These are phyloP conservation scores for Hypoxylon sp. DNA, from an alignment of 2,329 filamentous ascomycete genomes.

Conservation along the genomic window DNA sequence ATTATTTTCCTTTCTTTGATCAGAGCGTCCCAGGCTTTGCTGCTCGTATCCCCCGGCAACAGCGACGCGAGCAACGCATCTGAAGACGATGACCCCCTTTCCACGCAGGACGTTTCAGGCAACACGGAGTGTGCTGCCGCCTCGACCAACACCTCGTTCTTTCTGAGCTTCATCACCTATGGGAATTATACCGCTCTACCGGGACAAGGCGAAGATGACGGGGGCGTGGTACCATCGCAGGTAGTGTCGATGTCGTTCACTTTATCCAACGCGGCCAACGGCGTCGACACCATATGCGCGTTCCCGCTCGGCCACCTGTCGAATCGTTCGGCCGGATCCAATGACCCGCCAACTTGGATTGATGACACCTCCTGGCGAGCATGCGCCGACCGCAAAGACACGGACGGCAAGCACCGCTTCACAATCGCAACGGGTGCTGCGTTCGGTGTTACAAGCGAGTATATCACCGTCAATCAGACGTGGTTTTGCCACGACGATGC, in stretches of 20 bases:
- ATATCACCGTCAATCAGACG: conserved; percentile 44
- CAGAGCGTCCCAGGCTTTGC: not conserved
- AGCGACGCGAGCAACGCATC: not conserved
- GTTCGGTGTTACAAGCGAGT: conserved; percentile 30
- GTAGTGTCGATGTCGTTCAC: conserved; percentile 45
- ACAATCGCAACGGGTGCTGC: conserved; percentile 45
- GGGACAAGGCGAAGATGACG: conserved; percentile 33
- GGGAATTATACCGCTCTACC: conserved; percentile 45
- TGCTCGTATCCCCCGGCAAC: not conserved
- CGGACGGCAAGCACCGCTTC: conserved; percentile 45
- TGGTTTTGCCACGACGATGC: conserved; percentile 47
- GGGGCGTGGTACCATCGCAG: conserved; percentile 26
- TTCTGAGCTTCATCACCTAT: conserved; percentile 37
- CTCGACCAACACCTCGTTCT: conserved; percentile 15
- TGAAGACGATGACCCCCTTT: not conserved
- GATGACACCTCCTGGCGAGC: conserved; percentile 43
- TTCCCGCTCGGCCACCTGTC: conserved; percentile 41
- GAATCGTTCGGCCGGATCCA: conserved; percentile 3
- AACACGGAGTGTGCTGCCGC: conserved; percentile 30
- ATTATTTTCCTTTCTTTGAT: conserved; percentile 7
- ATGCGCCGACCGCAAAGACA: conserved; percentile 46
- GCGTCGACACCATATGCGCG: conserved; percentile 41
- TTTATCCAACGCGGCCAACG: conserved; percentile 41
- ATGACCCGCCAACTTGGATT: conserved; percentile 21
- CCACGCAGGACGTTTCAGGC: conserved; percentile 18